Evolutionary conservation across 2,329 filamentous ascomycete genomes (phyloP), one percentile per base, ranked within the genome.

Genomic region (Tolypocladium paradoxum): DNA sequence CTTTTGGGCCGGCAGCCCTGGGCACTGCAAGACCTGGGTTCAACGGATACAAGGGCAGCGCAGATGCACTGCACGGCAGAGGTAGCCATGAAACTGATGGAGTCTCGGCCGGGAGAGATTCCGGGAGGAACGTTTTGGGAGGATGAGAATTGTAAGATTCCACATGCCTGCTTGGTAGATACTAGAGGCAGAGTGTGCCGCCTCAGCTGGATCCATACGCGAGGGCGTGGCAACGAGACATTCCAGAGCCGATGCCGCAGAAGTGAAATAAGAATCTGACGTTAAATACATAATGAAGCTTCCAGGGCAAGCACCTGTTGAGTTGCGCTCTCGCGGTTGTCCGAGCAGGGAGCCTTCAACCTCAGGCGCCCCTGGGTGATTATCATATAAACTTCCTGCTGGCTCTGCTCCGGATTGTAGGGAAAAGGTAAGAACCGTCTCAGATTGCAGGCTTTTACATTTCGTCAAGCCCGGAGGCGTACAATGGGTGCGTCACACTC

Each of bases 1-100:
- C 11, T 62, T 52, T 48, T 62, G 59, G 57, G 51, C 51, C 18
- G 51, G 54, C 36, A 62, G 53, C 36, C 53, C 57, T 0, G 57
- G 56, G 6, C 56, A 59, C 40, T 58, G 55, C 12, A 58, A 57
- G 48, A 60, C 55, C 55, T 24, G 54, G 48, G 3, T 60, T 58
- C 20, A 61, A 62, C 34, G 55, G 54, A 36, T 57, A 50, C 29
- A 54, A 34, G 12, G 56, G 54, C 11, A 51, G 22, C 37, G 20
- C 27, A n/a, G 7, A 48, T 36, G 24, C 33, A 9, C 34, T 49
- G 1, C 16, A 49, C n/a, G 33, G 33, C 20, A 22, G 24, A 37
- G 20, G 33, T 49, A 9, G 20, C 18, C 27, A 4, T 36, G 27
- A 27, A 36, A 18, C 11, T 37, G 34, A 4, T 27, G 18, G 18